Percentiles rank a stretch among this genome's conserved stretches.
Evolutionary conservation across 1,284 basidiomycete species (phyloP).

Genomic region (Leccinum subspadiceum): DNA sequence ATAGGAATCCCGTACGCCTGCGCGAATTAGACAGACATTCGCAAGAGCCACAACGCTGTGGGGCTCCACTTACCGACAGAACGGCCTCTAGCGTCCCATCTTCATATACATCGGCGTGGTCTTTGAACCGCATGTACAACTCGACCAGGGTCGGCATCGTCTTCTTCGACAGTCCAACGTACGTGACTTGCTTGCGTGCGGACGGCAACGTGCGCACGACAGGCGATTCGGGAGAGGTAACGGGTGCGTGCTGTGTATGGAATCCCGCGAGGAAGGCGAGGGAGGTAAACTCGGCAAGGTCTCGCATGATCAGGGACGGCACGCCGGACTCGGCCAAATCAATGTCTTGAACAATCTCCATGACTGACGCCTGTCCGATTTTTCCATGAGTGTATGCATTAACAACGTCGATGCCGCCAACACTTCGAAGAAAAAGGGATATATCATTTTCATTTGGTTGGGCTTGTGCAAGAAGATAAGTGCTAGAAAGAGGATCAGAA

Average conservation of each 20-base stretch:
- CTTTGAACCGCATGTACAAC: constrained; percentile 65
- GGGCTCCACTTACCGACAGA: constrained; percentile 43
- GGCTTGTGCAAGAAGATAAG: background rate
- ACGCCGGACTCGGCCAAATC: constrained; percentile 61
- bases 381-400: background rate
- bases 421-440: background rate
- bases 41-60: background rate
- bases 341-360: constrained; percentile 68
- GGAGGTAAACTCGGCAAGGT: constrained; percentile 83
- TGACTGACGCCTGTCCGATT: constrained; percentile 54
- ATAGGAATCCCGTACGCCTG: constrained; percentile 89
- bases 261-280: constrained; percentile 83
- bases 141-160: constrained; percentile 82
- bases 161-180: constrained; percentile 84
- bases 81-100: constrained; percentile 46
- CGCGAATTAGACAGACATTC: background rate
- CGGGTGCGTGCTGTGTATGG: constrained; percentile 40
- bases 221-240: constrained; percentile 14
- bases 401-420: background rate
- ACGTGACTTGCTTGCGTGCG: constrained; percentile 70
- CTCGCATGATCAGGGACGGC: constrained; percentile 73
- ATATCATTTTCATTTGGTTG: background rate
- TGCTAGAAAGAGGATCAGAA: background rate
- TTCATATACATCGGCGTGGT: constrained; percentile 61
- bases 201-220: constrained; percentile 29